A percentile compares a stretch with the other conserved stretches of the same genome.
Evolutionary conservation across 1,284 basidiomycete species (phyloP).

Genomic region (Irpex sp.): DNA sequence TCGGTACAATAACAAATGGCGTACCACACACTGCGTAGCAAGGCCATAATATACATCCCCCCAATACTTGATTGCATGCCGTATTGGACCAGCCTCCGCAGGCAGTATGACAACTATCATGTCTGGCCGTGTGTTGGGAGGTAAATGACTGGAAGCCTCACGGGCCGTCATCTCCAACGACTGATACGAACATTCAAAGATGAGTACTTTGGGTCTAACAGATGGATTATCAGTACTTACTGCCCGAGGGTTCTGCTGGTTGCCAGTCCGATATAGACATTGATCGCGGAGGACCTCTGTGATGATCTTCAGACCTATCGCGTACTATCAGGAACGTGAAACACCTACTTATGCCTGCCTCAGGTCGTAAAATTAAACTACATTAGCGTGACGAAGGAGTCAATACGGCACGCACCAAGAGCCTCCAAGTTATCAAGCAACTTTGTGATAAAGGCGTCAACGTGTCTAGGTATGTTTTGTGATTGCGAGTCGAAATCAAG

Average conservation of each 20-base stretch:
- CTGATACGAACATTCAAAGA: not conserved
- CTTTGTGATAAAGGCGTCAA: slow-evolving; percentile 19
- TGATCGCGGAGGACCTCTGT: not conserved
- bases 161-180: not conserved
- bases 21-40: slow-evolving; percentile 29
- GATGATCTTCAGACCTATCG: too few species aligned
- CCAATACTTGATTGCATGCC: slow-evolving; percentile 39
- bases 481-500: slow-evolving; percentile 26
- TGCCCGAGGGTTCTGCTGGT: slow-evolving; percentile 1
- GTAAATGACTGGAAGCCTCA: not conserved
- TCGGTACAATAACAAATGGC: slow-evolving; percentile 3
- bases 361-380: too few species aligned
- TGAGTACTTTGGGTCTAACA: not conserved
- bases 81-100: slow-evolving; percentile 28
- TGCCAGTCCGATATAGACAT: not conserved
- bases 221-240: not conserved
- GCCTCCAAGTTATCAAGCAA: slow-evolving; percentile 24
- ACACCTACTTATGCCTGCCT: slow-evolving; percentile 22
- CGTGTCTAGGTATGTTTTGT: not conserved
- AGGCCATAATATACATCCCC: slow-evolving; percentile 33
- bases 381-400: not conserved
- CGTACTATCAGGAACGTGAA: too few species aligned
- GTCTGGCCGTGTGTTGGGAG: slow-evolving; percentile 4
- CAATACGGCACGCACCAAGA: slow-evolving; percentile 1
- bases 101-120: slow-evolving; percentile 26